Percentiles rank a stretch among this genome's conserved stretches.
Evolutionary conservation across 805 yeast genomes (phyloP).

Genomic region (Yamadazyma ubonensis): DNA sequence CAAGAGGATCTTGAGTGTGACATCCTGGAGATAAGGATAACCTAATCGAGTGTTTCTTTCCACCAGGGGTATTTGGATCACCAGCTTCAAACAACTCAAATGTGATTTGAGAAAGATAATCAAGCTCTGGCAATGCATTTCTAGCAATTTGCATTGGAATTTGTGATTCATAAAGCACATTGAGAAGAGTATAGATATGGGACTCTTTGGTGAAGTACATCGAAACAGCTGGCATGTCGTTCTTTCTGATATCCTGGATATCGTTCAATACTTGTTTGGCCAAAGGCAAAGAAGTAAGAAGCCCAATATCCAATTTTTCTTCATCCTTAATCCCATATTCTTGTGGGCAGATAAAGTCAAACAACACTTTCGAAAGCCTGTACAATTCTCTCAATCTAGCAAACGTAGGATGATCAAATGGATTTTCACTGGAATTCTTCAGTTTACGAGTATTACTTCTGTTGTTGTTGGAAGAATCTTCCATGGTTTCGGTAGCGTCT

Average conservation of each 20-base stretch:
- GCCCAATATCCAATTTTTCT: conserved; percentile 94
- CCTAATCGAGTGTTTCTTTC: conserved; percentile 84
- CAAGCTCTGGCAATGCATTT: conserved; percentile 94
- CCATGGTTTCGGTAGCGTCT: conserved; percentile 31
- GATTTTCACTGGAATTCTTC: conserved; percentile 21
- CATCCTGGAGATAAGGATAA: conserved; percentile 96
- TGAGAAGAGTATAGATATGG: conserved; percentile 90
- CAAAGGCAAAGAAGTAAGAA: conserved; percentile 88
- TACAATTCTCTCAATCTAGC: conserved; percentile 84
- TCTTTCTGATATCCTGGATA: conserved; percentile 72
- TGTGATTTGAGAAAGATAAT: conserved; percentile 88
- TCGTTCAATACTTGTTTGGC: conserved; percentile 85
- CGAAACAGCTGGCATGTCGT: conserved; percentile 79
- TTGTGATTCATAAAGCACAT: conserved; percentile 87
- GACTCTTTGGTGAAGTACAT: conserved; percentile 96
- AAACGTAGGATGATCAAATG: conserved; percentile 77
- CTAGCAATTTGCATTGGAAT: conserved; percentile 94
- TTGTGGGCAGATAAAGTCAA: conserved; percentile 97
- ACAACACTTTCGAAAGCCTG: conserved; percentile 84
- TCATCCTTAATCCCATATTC: conserved; percentile 96
- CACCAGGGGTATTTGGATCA: conserved; percentile 57
- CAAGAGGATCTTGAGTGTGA: conserved; percentile 96
- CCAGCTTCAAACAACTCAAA: conserved; percentile 89
- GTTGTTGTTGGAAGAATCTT: conserved; percentile 19
- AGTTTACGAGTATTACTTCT: conserved; percentile 19